Base-by-base conservation (phyloP, 768 basidiomycete genomes). In the Amanita fuliginea region DNA sequence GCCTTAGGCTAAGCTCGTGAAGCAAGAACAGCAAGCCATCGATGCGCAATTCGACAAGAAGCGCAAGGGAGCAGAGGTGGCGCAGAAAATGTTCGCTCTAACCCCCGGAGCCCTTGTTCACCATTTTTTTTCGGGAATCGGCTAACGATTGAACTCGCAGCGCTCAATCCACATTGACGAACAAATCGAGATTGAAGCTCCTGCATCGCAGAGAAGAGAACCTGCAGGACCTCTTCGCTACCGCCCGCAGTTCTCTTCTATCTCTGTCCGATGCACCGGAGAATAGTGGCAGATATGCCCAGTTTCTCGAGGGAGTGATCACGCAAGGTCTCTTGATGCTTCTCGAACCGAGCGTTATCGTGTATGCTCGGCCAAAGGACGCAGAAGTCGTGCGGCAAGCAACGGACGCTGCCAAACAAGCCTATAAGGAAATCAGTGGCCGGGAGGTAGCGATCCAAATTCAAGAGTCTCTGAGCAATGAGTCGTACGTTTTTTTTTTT, bases 31-130 rank as follows among this genome's bases (percentile, higher is more conserved):
- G 53, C 83, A 88, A 54, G 83, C 92, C 11, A 96, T 99, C 61
- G 96, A 99, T 62, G 82, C 86, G 6, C 83, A 85, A 55, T 92
- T 83, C 62, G 95, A 97, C 68, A 95, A 96, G 81, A 97, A 91
- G 71, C 79, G 79, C 60, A 99, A 99, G 67, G 87, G 86, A 51
- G 85, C 81, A 10, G 91, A 98, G 62, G 83, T 91, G 14, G 80
- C 92, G 33, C 91, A 93, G 75, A 98, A 96, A 76, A 98, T 99
- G 95, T 95, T 28, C 60, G 52, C 82, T 68, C 16, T 14, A 3
- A 11, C 54, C 21, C 16, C 21, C n/a, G n/a, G n/a, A n/a, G 9
- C 30, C 40, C 37, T 5, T 47, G 18, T 21, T 33, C n/a, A n/a
- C n/a, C n/a, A n/a, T 26, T 26, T 26, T 26, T 26, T 28, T 22